Percentiles rank a stretch among this genome's conserved stretches.
These are phyloP conservation scores for Aspergillus japonicus DNA, from an alignment of 2,329 filamentous ascomycete genomes.

Conservation along the genomic window DNA sequence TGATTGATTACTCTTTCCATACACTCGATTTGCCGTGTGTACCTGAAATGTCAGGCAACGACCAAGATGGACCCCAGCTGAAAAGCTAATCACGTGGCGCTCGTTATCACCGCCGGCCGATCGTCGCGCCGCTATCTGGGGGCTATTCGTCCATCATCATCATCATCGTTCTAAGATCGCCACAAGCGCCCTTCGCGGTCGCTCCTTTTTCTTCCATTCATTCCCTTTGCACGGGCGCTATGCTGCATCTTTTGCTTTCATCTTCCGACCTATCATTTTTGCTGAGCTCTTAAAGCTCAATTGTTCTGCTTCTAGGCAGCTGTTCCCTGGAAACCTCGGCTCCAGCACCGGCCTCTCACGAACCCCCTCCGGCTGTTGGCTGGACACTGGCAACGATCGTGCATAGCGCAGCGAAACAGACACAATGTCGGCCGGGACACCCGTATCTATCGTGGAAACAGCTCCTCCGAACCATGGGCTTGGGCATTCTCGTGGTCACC, in stretches of 20 bases:
- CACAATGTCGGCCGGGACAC: conserved; percentile 37
- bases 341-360: conserved; percentile 15
- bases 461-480: conserved; percentile 28
- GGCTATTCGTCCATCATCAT: background rate
- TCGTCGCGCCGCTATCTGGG: conserved; percentile 3
- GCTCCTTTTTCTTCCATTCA: background rate
- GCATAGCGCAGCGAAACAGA: conserved; percentile 9
- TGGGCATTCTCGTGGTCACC: conserved; percentile 31
- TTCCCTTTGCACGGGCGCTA: conserved; percentile 17
- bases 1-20: background rate
- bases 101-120: conserved; percentile 1
- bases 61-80: conserved; percentile 3
- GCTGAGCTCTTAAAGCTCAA: conserved; percentile 23
- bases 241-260: conserved; percentile 17
- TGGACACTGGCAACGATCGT: conserved; percentile 7
- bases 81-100: background rate
- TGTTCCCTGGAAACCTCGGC: conserved; percentile 10
- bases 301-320: conserved; percentile 7
- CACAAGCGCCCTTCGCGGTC: conserved; percentile 1
- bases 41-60: conserved; percentile 8
- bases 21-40: background rate
- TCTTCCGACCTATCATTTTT: conserved; percentile 14
- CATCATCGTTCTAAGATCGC: background rate
- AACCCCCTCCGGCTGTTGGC: conserved; percentile 8
- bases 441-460: conserved; percentile 31